Percentiles rank a stretch among this genome's conserved stretches.
phyloP scores from a whole-genome alignment of 2,329 filamentous ascomycete species.

The Elsinoe ampelina region DNA sequence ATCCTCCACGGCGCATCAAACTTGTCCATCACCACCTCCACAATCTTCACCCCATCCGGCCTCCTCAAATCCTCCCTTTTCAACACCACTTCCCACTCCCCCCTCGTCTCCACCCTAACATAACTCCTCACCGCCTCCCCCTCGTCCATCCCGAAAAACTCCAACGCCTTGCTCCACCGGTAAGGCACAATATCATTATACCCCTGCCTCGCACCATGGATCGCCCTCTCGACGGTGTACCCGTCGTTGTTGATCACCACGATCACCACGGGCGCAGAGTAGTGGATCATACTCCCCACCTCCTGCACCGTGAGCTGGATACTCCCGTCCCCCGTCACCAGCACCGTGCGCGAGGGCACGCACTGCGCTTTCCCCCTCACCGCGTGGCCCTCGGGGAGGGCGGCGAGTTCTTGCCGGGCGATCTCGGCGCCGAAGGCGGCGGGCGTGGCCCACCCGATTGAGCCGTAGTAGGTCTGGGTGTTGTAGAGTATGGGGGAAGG shows the following conservation, averaged over 20 bases:
- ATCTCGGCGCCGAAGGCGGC: slow-evolving; percentile 34
- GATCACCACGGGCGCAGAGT: slow-evolving; percentile 41
- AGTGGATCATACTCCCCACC: slow-evolving; percentile 50
- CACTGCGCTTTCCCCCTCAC: slow-evolving; percentile 39
- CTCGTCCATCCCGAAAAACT: slow-evolving; percentile 30
- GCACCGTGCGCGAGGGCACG: slow-evolving; percentile 41
- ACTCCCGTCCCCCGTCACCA: slow-evolving; percentile 54
- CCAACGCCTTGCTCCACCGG: slow-evolving; percentile 32
- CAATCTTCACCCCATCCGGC: slow-evolving; percentile 29
- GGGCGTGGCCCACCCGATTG: slow-evolving; percentile 35
- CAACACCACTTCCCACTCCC: slow-evolving; percentile 31
- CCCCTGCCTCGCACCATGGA: slow-evolving; percentile 43
- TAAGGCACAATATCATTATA: slow-evolving; percentile 46
- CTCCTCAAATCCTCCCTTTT: slow-evolving; percentile 23
- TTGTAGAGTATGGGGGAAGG: slow-evolving; percentile 41
- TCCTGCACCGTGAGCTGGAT: slow-evolving; percentile 58
- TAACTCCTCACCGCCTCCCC: slow-evolving; percentile 25
- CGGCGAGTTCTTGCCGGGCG: slow-evolving; percentile 42
- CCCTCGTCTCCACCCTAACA: slow-evolving; percentile 30
- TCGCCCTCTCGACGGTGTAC: slow-evolving; percentile 50
- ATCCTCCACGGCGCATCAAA: slow-evolving; percentile 33
- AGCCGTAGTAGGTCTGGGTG: slow-evolving; percentile 37
- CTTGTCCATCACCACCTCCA: slow-evolving; percentile 35
- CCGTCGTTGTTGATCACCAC: slow-evolving; percentile 52
- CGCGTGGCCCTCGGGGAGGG: too few species aligned